Base-by-base conservation (phyloP, 371 early-diverging fungal species). In the Fennellomyces sp. region DNA sequence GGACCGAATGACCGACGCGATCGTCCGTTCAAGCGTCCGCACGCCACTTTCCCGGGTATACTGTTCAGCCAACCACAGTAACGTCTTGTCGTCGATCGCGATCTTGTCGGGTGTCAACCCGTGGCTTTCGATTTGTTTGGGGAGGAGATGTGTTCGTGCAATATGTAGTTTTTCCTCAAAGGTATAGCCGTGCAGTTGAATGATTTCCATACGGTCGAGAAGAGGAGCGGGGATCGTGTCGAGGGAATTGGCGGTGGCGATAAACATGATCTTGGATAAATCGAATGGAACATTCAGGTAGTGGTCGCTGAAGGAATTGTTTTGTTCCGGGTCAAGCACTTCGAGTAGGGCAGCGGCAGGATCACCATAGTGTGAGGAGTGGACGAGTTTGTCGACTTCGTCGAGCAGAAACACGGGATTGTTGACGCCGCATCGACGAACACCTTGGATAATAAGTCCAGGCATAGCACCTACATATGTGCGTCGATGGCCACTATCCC, bases 381-480 rank as follows among this genome's bases (percentile, higher is more conserved):
- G 69, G 0, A 84, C 88, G 3, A 93, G 76, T 71, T 94, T 95
- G 69, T 94, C 95, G 49, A 95, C 90, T 63, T 95, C 95, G 64
- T 95, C 94, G 35, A 86, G 77, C 27, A 95, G 64, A 58, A 94
- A 82, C 3, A 94, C 87, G 0, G 94, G 96, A 65, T 94, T 92
- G 56, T 85, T 88, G 27, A 89, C 90, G 15, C 90, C 90, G 42
- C 82, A 82, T 55, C 86, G 79, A 26, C 84, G 75, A 49, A 94
- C 51, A 0, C 88, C 93, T 58, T 93, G 92, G n/a, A 93, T 82
- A 38, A 96, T 85, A 10, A 91, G 63, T 12, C 96, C 96, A 3
- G 96, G 96, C 77, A 93, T 75, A 19, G 94, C 88, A 21, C 94
- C 96, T 27, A 94, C 86, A 77, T 96, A 96, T 10, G 96, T 96